Base-by-base conservation (phyloP, 257 asterid species). In the Sherardia arvensis region DNA sequence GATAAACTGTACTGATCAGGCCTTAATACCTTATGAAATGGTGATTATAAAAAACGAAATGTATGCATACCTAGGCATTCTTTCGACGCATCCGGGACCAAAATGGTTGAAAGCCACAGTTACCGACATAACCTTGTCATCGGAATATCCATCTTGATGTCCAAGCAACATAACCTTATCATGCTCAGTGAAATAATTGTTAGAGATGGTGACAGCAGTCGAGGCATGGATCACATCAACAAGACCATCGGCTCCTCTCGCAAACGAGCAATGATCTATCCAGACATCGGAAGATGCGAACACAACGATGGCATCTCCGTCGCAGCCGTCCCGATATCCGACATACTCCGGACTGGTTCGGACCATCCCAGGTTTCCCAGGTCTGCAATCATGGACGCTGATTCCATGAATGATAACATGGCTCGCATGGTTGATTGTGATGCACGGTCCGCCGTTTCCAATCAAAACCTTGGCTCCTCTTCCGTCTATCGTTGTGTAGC, bases 31-130 rank as follows among this genome's bases (percentile, higher is more conserved):
- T 36, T 10, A 36, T 10, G n/a, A n/a, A n/a, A n/a, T n/a, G n/a
- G n/a, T n/a, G n/a, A n/a, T n/a, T n/a, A n/a, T n/a, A n/a, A n/a
- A n/a, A n/a, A n/a, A n/a, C 17, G 3, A 10, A 14, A 14, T 40
- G 12, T 40, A 40, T 7, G 14, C 47, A 21, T 23, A 83, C 90
- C 87, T 78, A 2, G 96, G 96, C 98, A 91, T 88, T 72, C 98
- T 79, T 73, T 86, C 94, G 23, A 81, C 76, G 51, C 88, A 81
- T 51, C 92, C 98, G 9, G 88, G 85, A 11, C 98, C 98, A 65
- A 91, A 91, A 76, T 70, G 84, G 78, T 91, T 91, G 61, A 84
- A 88, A 9, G 72, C 98, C 45, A 91, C 84, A 0, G 96, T 91
- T 0, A 91, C 88, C 74, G 62, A 80, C 21, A 88, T 88, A 1